Evolutionary conservation across 2,329 filamentous ascomycete species (phyloP).

Genomic region (Fusarium sarcochroum): DNA sequence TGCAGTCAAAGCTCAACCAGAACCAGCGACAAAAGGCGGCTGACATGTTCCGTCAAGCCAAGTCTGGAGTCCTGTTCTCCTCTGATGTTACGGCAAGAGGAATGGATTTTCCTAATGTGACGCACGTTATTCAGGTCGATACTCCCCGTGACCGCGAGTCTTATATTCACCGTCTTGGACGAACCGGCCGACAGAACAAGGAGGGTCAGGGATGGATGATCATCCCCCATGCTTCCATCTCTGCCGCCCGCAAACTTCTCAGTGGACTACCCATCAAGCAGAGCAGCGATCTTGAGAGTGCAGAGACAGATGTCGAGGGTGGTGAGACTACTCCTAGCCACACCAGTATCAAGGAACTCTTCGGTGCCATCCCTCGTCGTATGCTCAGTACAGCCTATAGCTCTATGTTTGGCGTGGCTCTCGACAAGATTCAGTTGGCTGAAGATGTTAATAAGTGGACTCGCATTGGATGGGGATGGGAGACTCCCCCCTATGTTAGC

Average conservation of each 20-base stretch:
- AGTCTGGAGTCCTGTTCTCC: conserved; percentile 77
- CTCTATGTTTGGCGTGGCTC: conserved; percentile 68
- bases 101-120: conserved; percentile 86
- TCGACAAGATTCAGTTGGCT: conserved; percentile 59
- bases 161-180: conserved; percentile 83
- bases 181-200: conserved; percentile 82
- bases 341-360: conserved; percentile 58
- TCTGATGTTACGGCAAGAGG: conserved; percentile 86
- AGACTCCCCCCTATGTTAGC: conserved; percentile 59
- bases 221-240: conserved; percentile 68
- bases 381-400: conserved; percentile 64
- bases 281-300: conserved; percentile 65
- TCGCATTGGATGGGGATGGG: conserved; percentile 65
- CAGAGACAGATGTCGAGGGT: conserved; percentile 67
- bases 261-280: conserved; percentile 71
- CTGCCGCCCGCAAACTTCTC: conserved; percentile 65
- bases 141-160: conserved; percentile 74
- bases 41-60: conserved; percentile 77
- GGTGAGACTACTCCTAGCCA: conserved; percentile 64
- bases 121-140: conserved; percentile 83
- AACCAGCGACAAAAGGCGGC: conserved; percentile 76
- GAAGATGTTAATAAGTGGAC: conserved; percentile 68
- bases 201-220: conserved; percentile 80
- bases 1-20: conserved; percentile 87
- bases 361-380: conserved; percentile 56